A percentile compares a stretch with the other conserved stretches of the same genome.
phyloP scores from a whole-genome alignment of 129 eudicot genomes.

The Arctium minus region DNA sequence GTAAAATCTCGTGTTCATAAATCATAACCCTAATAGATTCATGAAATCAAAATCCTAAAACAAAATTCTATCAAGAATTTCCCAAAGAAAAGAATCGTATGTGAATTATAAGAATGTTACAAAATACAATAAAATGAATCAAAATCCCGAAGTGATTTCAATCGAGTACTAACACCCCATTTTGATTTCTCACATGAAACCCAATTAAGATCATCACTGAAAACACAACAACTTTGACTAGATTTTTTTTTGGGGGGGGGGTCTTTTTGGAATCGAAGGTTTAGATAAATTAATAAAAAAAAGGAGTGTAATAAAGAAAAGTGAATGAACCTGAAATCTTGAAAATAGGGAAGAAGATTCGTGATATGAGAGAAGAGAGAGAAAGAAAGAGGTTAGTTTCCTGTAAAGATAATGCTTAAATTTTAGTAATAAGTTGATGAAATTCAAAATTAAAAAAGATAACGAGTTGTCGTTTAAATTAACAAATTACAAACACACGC shows the following conservation, averaged over 20 bases:
- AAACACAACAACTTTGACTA: neutral
- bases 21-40: neutral
- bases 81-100: neutral
- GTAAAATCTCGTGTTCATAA: neutral
- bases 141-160: neutral
- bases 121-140: neutral
- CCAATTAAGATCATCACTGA: slow-evolving; percentile 7
- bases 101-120: neutral
- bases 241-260: neutral
- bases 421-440: no score
- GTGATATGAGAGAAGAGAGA: no score
- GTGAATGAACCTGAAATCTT: slow-evolving; percentile 12
- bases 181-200: neutral
- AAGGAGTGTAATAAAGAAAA: neutral
- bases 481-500: no score
- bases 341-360: slow-evolving; percentile 26
- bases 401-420: no score
- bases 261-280: no score
- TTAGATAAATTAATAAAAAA: neutral
- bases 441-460: no score
- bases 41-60: neutral
- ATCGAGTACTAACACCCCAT: neutral
- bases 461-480: no score
- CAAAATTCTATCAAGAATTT: neutral
- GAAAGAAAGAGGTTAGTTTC: no score